phyloP scores from a whole-genome alignment of 2,329 filamentous ascomycete species.

The Myrmaecium sp. region DNA sequence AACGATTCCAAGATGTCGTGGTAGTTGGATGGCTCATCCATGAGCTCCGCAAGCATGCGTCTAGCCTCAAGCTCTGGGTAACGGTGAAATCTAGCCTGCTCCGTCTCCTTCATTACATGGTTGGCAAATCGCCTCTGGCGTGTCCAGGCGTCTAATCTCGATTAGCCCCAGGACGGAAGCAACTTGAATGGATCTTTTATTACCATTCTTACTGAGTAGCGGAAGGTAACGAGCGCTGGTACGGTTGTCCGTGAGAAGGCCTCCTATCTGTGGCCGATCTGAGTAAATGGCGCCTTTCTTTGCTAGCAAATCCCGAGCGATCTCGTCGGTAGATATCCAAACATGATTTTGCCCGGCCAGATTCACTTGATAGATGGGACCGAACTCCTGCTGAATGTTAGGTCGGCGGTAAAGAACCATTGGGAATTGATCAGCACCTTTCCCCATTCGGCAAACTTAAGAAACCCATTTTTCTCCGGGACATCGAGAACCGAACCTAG shows the following conservation, averaged over 20 bases:
- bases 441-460: slow-evolving; percentile 30
- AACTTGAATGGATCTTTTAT: slow-evolving; percentile 1
- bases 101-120: slow-evolving; percentile 27
- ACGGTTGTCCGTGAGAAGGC: slow-evolving; percentile 26
- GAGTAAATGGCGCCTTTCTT: slow-evolving; percentile 30
- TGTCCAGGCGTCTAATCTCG: slow-evolving; percentile 18
- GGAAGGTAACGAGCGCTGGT: slow-evolving; percentile 29
- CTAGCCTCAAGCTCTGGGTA: slow-evolving; percentile 29
- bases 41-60: slow-evolving; percentile 27
- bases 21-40: slow-evolving; percentile 25
- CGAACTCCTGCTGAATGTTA: too few species aligned
- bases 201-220: slow-evolving; percentile 26
- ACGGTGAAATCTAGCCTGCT: slow-evolving; percentile 22
- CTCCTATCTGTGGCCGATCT: slow-evolving; percentile 28
- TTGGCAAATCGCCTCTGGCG: slow-evolving; percentile 28
- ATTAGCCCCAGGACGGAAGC: slow-evolving; percentile 7
- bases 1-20: slow-evolving; percentile 28
- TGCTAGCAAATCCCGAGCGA: slow-evolving; percentile 25
- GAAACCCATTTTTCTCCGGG: slow-evolving; percentile 25
- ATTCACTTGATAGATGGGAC: slow-evolving; percentile 28
- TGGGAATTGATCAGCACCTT: too few species aligned
- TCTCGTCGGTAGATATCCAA: slow-evolving; percentile 26
- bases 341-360: slow-evolving; percentile 28
- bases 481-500: slow-evolving; percentile 26
- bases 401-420: too few species aligned